Percentiles rank a stretch among this genome's conserved stretches.
Conservation (phyloP, 768 basidiomycete genomes). For the Lactarius evosmus region DNA sequence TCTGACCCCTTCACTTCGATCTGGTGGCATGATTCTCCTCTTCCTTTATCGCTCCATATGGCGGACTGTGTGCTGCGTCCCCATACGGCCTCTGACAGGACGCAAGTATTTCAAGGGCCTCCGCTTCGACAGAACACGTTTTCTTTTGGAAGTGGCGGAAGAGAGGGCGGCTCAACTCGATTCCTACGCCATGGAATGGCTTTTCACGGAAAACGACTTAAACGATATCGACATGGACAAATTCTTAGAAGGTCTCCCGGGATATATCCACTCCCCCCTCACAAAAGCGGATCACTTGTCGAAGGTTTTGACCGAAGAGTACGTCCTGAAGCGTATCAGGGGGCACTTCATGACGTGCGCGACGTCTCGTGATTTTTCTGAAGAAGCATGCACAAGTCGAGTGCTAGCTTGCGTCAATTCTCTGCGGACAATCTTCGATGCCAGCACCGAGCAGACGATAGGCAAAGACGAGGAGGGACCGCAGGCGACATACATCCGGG, state of each 20-base stretch:
- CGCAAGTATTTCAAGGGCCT: neutral
- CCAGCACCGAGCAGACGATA: neutral
- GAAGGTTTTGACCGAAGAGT: neutral
- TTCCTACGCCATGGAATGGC: slow-evolving; percentile 9
- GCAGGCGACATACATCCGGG: neutral
- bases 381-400: neutral
- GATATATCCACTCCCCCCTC: slow-evolving; percentile 7
- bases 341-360: slow-evolving; percentile 11
- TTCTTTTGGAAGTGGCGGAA: neutral
- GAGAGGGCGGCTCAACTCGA: neutral
- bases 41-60: neutral
- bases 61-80: too few relatives aligned
- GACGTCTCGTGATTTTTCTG: neutral
- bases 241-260: slow-evolving; percentile 11
- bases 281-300: neutral
- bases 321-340: neutral
- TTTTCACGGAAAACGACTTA: slow-evolving; percentile 14
- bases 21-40: neutral
- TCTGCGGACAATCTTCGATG: slow-evolving; percentile 6
- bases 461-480: neutral
- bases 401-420: slow-evolving; percentile 7
- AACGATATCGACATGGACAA: slow-evolving; percentile 15
- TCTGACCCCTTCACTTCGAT: slow-evolving; percentile 7
- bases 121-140: neutral
- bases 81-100: too few relatives aligned